These are phyloP conservation scores for Podosphaera fusca DNA, from an alignment of 2,329 filamentous ascomycete species.

Conservation along the genomic window DNA sequence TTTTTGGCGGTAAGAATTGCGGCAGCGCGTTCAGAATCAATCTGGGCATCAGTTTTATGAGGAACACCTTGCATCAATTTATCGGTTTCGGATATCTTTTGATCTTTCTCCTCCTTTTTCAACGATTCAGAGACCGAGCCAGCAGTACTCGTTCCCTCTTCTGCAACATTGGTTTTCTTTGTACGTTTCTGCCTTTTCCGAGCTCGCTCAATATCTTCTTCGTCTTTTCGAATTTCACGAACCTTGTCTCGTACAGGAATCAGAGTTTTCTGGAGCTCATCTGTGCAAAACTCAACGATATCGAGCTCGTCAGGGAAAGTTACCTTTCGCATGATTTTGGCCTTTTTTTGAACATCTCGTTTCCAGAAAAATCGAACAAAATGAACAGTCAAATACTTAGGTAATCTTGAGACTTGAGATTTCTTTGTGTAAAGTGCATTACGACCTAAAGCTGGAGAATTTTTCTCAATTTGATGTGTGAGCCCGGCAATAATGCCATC, in stretches of 20 bases:
- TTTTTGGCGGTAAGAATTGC: slow-evolving; percentile 63
- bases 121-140: slow-evolving; percentile 20
- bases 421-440: slow-evolving; percentile 75
- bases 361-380: slow-evolving; percentile 99
- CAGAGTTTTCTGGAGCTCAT: slow-evolving; percentile 60
- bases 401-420: slow-evolving; percentile 70
- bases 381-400: slow-evolving; percentile 89
- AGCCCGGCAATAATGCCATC: slow-evolving; percentile 70
- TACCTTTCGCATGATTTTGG: slow-evolving; percentile 98
- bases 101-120: slow-evolving; percentile 21
- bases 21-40: slow-evolving; percentile 63
- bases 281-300: slow-evolving; percentile 83
- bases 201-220: slow-evolving; percentile 75
- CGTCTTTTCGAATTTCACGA: slow-evolving; percentile 81
- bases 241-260: slow-evolving; percentile 92
- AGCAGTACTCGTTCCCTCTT: slow-evolving; percentile 24
- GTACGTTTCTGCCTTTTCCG: slow-evolving; percentile 71
- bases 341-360: slow-evolving; percentile 85
- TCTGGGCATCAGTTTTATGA: slow-evolving; percentile 84
- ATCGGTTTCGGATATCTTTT: slow-evolving; percentile 29
- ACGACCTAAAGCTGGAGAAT: slow-evolving; percentile 51
- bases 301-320: slow-evolving; percentile 88
- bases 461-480: slow-evolving; percentile 79
- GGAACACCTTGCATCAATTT: slow-evolving; percentile 35
- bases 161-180: slow-evolving; percentile 25